Evolutionary conservation across 257 asterid species (phyloP), one percentile per base, ranked within the genome.

Genomic region (Echites panduratus): DNA sequence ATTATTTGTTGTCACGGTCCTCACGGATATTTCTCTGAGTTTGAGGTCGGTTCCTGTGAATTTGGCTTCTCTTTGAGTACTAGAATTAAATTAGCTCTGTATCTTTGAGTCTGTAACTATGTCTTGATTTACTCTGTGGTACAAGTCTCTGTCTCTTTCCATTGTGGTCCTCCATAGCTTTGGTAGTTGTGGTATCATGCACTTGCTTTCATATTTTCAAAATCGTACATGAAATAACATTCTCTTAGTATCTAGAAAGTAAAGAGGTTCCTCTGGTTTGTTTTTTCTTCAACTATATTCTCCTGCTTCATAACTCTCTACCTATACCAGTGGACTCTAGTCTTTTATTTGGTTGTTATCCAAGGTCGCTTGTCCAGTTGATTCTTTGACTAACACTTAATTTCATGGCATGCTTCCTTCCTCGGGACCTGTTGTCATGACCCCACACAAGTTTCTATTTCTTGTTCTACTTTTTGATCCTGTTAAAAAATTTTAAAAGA

Each of bases 321-420:
- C 40, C 40, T 40, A 4, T 41, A 17, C 7, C 29, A 4, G 20
- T 44, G 69, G 68, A 71, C 75, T 52, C 44, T 71, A 49, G 27
- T 16, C 50, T 59, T 45, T 43, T 19, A 9, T 58, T 5, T 44
- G 56, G 44, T 57, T 59, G 75, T 59, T 27, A 11, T 49, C 32
- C 32, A 1, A 62, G 9, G 50, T 61, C n/a, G 32, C 26, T 38
- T 13, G 40, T 61, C 62, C 52, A 32, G 52, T 48, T 57, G 22
- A 27, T 32, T 68, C 53, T 32, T 32, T 52, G 58, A 65, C 65
- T 61, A 24, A 7, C 24, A 43, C 64, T 40, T 66, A 12, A 16
- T 40, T 16, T 16, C 27, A 27, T 47, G 47, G 70, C 62, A 66
- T 41, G 53, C 11, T 56, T 75, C 54, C 44, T 75, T 16, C 58